Base-by-base conservation (phyloP, 164 flowering plant genomes). In the Dillenia suffruticosa region DNA sequence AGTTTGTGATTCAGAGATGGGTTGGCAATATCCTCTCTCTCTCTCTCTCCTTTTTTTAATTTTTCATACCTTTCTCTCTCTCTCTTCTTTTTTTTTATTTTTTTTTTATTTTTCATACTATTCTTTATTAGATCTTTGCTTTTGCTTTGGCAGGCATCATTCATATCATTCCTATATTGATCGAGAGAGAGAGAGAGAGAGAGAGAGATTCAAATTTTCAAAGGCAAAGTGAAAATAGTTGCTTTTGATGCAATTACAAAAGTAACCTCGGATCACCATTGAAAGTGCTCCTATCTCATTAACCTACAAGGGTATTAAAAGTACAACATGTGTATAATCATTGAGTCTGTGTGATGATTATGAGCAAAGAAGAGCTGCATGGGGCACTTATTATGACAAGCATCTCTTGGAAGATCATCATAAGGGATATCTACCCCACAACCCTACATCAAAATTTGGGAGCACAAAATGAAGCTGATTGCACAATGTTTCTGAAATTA, bases 141-240 rank as follows among this genome's bases (percentile, higher is more conserved):
- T 81, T 80, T 76, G 78, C 84, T 84, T 84, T 82, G 77, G 72
- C 81, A 80, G 78, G 60, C 73, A 67, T 73, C 77, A 73, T 74
- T 74, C 78, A 71, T 26, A 47, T 61, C 67, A 58, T 46, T 66
- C n/a, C n/a, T 56, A 16, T 61, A 16, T 7, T 68, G 63, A 51
- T 46, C 56, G 74, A 60, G 62, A 51, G 65, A 66, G 72, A 68
- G 65, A 58, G 62, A 64, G 60, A 58, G 54, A 48, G 51, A 51
- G 51, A 47, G 65, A 68, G 64, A 61, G 56, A 65, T 58, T 49
- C 51, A 63, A 59, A 66, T 65, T 47, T 59, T 66, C 47, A 72
- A 72, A 68, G 58, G 61, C 58, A 58, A 74, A 76, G 71, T 44
- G 15, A 32, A 70, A 54, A 49, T 55, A 54, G 65, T 51, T 65